A percentile compares a stretch with the other conserved stretches of the same genome.
Evolutionary conservation across 2,329 filamentous ascomycete genomes (phyloP).

Genomic region (Trichoderma breve): DNA sequence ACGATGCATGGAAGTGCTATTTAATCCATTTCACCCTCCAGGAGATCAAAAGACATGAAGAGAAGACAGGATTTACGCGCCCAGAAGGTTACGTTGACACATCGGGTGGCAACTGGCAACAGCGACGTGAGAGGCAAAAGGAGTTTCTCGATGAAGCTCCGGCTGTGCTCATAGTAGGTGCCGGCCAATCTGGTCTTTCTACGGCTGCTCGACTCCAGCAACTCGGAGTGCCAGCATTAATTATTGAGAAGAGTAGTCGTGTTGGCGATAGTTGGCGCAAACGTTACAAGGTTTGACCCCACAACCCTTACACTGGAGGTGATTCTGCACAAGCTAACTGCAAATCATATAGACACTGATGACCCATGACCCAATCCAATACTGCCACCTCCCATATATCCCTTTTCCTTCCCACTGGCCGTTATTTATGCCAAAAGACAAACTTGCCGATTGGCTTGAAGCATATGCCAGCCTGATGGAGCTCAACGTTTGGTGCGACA

Average conservation of each 20-base stretch:
- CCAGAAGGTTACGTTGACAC: not conserved
- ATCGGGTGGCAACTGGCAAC: not conserved
- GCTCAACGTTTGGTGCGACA: conserved; percentile 63
- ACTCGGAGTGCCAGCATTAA: conserved; percentile 51
- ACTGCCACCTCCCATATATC: conserved; percentile 61
- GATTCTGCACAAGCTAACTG: not conserved
- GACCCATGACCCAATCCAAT: conserved; percentile 65
- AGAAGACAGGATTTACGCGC: not conserved
- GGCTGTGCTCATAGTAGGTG: not conserved
- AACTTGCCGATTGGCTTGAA: conserved; percentile 67
- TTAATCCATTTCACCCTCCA: not conserved
- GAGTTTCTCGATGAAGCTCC: conserved; percentile 6
- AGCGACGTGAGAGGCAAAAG: not conserved
- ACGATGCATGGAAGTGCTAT: not conserved
- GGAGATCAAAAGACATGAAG: not conserved
- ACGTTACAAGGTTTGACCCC: conserved; percentile 47
- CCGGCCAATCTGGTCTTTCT: not conserved
- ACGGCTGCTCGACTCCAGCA: not conserved
- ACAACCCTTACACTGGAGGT: not conserved
- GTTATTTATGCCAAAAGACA: conserved; percentile 69
- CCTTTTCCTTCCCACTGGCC: conserved; percentile 65
- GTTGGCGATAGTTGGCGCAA: conserved; percentile 65
- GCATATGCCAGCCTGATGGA: conserved; percentile 62
- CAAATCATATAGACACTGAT: conserved; percentile 49
- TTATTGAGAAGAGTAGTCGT: conserved; percentile 43